A percentile compares a stretch with the other conserved stretches of the same genome.
phyloP scores from a whole-genome alignment of 1,284 basidiomycete species.

The Rhodotorula sp. region DNA sequence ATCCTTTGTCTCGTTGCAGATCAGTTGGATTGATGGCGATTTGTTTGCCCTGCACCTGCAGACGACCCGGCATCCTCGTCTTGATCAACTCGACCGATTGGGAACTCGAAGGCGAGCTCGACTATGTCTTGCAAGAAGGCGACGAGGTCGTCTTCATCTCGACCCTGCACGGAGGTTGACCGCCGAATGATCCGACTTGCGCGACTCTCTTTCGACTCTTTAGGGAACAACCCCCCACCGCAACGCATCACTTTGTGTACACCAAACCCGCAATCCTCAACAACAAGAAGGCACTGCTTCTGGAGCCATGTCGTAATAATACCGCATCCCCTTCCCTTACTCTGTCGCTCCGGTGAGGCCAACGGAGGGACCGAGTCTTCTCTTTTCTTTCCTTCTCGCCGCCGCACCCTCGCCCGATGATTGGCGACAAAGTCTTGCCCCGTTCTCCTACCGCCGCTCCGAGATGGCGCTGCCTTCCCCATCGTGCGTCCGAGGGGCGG shows the following conservation, averaged over 20 bases:
- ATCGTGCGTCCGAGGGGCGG: too few relatives aligned
- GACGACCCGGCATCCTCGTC: constrained; percentile 92
- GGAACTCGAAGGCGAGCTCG: constrained; percentile 94
- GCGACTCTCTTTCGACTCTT: not conserved
- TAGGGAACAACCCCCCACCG: not conserved
- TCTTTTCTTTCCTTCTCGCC: too few relatives aligned
- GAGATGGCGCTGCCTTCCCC: too few relatives aligned
- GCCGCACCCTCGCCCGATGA: too few relatives aligned
- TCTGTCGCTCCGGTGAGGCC: too few relatives aligned
- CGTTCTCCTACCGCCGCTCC: too few relatives aligned
- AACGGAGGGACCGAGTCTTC: too few relatives aligned
- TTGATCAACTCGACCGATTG: constrained; percentile 96
- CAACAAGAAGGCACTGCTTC: too few relatives aligned
- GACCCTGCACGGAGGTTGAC: constrained; percentile 79
- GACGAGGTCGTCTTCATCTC: constrained; percentile 97
- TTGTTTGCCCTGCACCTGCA: constrained; percentile 47
- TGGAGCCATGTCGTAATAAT: too few relatives aligned
- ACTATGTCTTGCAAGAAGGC: constrained; percentile 71
- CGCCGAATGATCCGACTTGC: not conserved
- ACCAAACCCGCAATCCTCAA: not conserved
- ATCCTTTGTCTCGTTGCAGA: not conserved
- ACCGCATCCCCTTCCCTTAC: too few relatives aligned
- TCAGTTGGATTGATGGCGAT: not conserved
- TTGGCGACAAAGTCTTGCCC: too few relatives aligned
- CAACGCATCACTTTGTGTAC: not conserved